These are phyloP conservation scores for Aspergillus taichungensis DNA, from an alignment of 495 filamentous ascomycete species.

Conservation along the genomic window DNA sequence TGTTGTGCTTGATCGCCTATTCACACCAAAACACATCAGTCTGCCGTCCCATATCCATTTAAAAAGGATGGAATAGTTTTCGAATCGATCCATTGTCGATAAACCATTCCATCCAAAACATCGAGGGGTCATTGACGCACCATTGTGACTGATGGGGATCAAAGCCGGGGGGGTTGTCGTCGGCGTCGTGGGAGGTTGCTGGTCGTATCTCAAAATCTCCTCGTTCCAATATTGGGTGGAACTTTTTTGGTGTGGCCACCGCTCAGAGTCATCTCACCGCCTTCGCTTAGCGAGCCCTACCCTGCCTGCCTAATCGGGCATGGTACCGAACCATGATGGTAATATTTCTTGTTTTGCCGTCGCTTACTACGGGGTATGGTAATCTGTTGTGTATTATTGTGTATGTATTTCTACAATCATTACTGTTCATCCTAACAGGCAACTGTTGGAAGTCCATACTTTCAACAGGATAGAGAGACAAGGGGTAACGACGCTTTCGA, in stretches of 20 bases:
- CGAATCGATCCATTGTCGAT: conserved; percentile 3
- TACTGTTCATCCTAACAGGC: no score
- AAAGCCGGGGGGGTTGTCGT: conserved; percentile 42
- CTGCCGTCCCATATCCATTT: background rate
- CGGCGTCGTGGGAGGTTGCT: conserved; percentile 41
- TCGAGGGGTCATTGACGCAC: conserved; percentile 31
- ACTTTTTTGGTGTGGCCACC: conserved; percentile 41
- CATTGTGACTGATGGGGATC: conserved; percentile 60
- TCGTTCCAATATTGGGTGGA: conserved; percentile 25
- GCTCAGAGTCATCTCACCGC: conserved; percentile 23
- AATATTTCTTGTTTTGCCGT: background rate
- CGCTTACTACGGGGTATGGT: no score
- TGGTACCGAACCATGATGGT: background rate
- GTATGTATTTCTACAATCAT: no score
- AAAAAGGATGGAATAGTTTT: background rate
- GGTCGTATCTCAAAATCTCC: conserved; percentile 39
- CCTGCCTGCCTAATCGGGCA: conserved; percentile 15
- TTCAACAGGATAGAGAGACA: no score
- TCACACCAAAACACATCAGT: conserved; percentile 25
- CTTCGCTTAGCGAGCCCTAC: conserved; percentile 46
- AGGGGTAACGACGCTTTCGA: no score
- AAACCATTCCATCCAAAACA: background rate
- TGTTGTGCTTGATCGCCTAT: conserved; percentile 98
- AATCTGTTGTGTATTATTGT: no score
- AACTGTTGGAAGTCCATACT: no score